phyloP scores from a whole-genome alignment of 352 stramenopile species.

The Globisporangium middletonii region DNA sequence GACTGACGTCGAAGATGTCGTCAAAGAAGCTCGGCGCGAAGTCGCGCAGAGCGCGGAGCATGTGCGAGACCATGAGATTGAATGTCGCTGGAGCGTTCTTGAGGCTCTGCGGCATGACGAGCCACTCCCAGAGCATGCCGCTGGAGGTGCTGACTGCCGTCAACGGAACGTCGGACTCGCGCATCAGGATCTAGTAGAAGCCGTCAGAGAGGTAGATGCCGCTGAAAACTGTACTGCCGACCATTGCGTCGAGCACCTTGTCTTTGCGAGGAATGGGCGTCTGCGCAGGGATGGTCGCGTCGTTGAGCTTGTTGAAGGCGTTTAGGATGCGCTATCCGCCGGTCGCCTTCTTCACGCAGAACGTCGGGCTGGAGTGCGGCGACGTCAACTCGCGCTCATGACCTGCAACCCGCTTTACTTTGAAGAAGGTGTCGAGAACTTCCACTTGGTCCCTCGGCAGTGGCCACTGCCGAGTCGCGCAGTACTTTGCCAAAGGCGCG shows the following conservation, averaged over 20 bases:
- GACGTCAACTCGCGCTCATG: conserved; percentile 17
- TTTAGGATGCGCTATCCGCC: conserved; percentile 23
- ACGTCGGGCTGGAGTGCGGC: conserved; percentile 15
- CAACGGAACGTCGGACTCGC: conserved; percentile 5
- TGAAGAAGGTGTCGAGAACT: conserved; percentile 20
- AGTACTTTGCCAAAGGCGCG: conserved; percentile 13
- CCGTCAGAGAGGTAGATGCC: conserved; percentile 22
- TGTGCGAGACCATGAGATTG: too few species aligned
- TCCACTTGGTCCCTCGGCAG: conserved; percentile 21
- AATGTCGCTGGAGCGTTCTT: too few species aligned
- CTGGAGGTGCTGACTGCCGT: conserved; percentile 19
- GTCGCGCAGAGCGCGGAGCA: too few species aligned
- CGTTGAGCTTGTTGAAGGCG: conserved; percentile 30
- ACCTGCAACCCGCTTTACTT: conserved; percentile 5
- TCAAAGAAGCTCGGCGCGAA: too few species aligned
- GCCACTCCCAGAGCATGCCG: conserved; percentile 4
- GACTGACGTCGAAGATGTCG: too few species aligned
- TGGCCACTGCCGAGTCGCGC: conserved; percentile 9
- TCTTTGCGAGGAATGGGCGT: conserved; percentile 26
- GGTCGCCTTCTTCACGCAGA: conserved; percentile 24
- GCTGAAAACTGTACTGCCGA: conserved; percentile 23
- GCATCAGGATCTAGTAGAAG: conserved; percentile 29
- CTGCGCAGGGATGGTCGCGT: conserved; percentile 19
- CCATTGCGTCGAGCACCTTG: conserved; percentile 19
- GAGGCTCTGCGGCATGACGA: conserved; percentile 7